Evolutionary conservation across 306 rosid species (phyloP), one percentile per base, ranked within the genome.

Genomic region (Pyrus betulifolia): DNA sequence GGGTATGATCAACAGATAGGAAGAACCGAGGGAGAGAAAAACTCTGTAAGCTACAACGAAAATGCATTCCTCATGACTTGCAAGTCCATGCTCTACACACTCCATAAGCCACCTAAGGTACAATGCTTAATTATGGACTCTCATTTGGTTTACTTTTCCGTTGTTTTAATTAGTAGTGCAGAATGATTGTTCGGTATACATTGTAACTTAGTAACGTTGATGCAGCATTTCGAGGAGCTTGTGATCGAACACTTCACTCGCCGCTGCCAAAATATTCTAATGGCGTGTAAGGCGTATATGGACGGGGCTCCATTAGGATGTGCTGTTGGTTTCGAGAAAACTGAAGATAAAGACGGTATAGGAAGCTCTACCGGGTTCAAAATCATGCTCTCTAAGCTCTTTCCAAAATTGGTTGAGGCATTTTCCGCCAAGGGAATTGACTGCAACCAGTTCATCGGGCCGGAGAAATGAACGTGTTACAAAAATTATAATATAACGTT

Each of bases 1-100:
- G 99, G 99, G 51, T 92, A 92, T 83, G 96, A 92, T 84, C 89
- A 83, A 70, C 99, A 90, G 86, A 74, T 89, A 6, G 99, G 99
- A 70, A 78, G 87, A 89, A 91, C 92, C 19, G 97, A 96, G 81
- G 99, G 97, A 82, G 98, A 96, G 93, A 96, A 81, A 72, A 92
- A 92, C 87, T 96, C 99, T 0, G 87, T 86, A 22, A 85, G 98
- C 89, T 96, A 92, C 83, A 96, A 96, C 21, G 99, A 96, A 81
- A 96, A 92, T 66, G 96, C 98, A 54, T 92, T 84, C 83, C 99
- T 96, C 18, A 85, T 86, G 85, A 91, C 92, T 76, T 89, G 90
- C 90, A 91, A 88, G 84, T 88, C 98, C 75, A 96, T 96, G 91
- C 30, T 92, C 59, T 89, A 84, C 85, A 81, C 86, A 17, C 85